Evolutionary conservation across 192 early-diverging fungal genomes (phyloP).

Genomic region (Tieghemiomyces parasiticus): DNA sequence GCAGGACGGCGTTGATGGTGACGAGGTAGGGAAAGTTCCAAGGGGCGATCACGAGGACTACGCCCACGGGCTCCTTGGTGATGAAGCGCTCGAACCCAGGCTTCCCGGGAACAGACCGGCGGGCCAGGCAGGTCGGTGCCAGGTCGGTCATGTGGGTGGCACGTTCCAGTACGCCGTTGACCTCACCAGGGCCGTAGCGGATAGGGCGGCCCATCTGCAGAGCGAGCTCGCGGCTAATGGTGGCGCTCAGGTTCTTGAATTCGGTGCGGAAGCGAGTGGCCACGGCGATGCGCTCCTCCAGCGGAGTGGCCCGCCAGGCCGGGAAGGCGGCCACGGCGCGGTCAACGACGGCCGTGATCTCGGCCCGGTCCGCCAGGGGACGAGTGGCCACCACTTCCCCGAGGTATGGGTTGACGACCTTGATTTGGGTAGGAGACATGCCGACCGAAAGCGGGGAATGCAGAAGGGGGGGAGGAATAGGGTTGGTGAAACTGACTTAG

Average conservation of each 20-base stretch:
- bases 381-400: neutral
- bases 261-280: constrained; percentile 31
- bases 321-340: constrained; percentile 26
- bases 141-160: constrained; percentile 51
- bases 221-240: constrained; percentile 36
- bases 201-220: constrained; percentile 57
- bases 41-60: constrained; percentile 44
- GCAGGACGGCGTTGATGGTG: constrained; percentile 60
- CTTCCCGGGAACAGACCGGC: constrained; percentile 8
- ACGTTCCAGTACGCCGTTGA: constrained; percentile 52
- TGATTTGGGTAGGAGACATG: no score
- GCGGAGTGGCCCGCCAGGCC: constrained; percentile 34
- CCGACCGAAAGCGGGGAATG: no score
- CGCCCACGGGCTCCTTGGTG: constrained; percentile 53
- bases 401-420: neutral
- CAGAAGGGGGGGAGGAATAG: no score
- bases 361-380: neutral
- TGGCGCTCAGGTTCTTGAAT: constrained; percentile 39
- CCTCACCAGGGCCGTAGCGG: constrained; percentile 45
- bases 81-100: constrained; percentile 46
- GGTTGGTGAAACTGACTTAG: no score
- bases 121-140: constrained; percentile 36
- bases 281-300: constrained; percentile 35
- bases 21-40: constrained; percentile 82
- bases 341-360: constrained; percentile 17